A percentile compares a stretch with the other conserved stretches of the same genome.
Evolutionary conservation across 768 basidiomycete genomes (phyloP).

Genomic region (Termitomyces sp.): DNA sequence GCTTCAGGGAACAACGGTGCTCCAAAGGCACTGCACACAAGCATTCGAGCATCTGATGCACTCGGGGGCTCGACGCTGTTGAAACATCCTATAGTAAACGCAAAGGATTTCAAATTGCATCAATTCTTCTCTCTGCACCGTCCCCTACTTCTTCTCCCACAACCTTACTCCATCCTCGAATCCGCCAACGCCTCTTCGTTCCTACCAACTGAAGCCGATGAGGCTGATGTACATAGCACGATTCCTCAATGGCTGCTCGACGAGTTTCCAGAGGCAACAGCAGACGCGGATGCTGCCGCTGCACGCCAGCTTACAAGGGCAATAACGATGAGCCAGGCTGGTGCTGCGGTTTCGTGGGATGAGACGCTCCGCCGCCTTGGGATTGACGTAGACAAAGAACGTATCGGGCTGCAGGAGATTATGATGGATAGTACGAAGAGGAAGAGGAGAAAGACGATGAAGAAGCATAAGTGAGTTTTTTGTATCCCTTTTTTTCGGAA

Average conservation of each 20-base stretch:
- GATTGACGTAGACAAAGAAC: conserved; percentile 45
- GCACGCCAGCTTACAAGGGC: conserved; percentile 78
- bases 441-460: conserved; percentile 92
- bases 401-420: conserved; percentile 51
- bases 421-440: conserved; percentile 79
- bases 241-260: conserved; percentile 28
- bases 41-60: not conserved
- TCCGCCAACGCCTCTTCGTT: conserved; percentile 23
- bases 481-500: not conserved
- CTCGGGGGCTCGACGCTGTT: not conserved
- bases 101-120: conserved; percentile 75
- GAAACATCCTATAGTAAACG: conserved; percentile 48
- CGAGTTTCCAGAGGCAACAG: conserved; percentile 44
- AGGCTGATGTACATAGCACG: conserved; percentile 10
- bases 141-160: conserved; percentile 67
- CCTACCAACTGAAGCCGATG: conserved; percentile 10
- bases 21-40: not conserved
- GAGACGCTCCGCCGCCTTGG: conserved; percentile 62
- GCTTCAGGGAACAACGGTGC: conserved; percentile 2
- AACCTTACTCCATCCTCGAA: conserved; percentile 53
- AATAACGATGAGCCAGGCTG: conserved; percentile 63
- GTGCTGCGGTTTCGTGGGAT: conserved; percentile 66
- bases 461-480: conserved; percentile 85
- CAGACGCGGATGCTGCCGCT: conserved; percentile 76
- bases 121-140: conserved; percentile 84